Base-by-base conservation (phyloP, 176 grass and related monocot genomes). In the Phyllostachys edulis region DNA sequence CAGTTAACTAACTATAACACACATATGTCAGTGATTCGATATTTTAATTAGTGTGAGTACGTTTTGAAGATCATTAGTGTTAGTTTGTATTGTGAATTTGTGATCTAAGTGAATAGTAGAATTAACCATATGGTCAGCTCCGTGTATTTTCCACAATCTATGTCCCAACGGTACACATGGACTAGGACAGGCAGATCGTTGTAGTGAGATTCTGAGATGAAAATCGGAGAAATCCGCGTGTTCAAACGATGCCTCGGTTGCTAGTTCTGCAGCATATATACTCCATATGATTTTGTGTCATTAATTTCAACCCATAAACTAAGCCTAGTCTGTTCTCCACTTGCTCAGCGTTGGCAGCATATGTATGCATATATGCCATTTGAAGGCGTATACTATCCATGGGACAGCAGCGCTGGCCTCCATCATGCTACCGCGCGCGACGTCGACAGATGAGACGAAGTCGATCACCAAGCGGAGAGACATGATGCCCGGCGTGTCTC, bases 401-500 rank as follows among this genome's bases (percentile, higher is more conserved):
- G 59, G 23, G 59, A 12, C 56, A 10, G 56, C 21, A 23, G 24
- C n/a, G 56, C 3, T 60, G 56, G 5, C 16, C 3, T 69, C 16
- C 63, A 77, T 44, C 72, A 85, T 67, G 72, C 45, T 7, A 29
- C 44, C n/a, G n/a, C n/a, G n/a, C 18, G 50, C 50, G 6, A 21
- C 55, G 46, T 42, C 32, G 76, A 9, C 6, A 77, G 68, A 73
- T 54, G 34, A 54, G 75, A 57, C 67, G 68, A 79, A 34, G n/a
- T n/a, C n/a, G n/a, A 20, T 32, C 51, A 66, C 20, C 59, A 39
- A 9, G 4, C 74, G 52, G 27, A 24, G 20, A 39, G 67, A 80
- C 67, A 86, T 66, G 67, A 86, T 86, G 67, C 67, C 67, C 67
- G 67, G 32, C 42, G 54, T 2, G 23, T 71, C 65, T 85, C 75